phyloP scores from a whole-genome alignment of 2,329 filamentous ascomycete species.

The Lasiodiplodia citricola region DNA sequence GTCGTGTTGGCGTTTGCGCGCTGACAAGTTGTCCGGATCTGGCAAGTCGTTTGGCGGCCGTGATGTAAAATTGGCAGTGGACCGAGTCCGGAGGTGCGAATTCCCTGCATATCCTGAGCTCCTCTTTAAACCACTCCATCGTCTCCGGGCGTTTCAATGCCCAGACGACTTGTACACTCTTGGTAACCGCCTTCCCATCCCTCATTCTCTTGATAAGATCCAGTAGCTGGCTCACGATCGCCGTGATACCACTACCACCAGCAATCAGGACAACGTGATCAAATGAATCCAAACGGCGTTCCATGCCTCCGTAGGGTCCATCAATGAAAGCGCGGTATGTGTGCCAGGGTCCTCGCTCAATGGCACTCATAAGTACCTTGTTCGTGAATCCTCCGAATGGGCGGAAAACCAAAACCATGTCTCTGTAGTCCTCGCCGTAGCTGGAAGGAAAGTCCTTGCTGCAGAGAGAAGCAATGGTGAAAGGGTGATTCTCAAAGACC shows the following conservation, averaged over 20 bases:
- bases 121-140: constrained; percentile 98
- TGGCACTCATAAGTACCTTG: constrained; percentile 79
- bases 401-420: constrained; percentile 89
- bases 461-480: constrained; percentile 91
- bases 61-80: constrained; percentile 94
- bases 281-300: constrained; percentile 85
- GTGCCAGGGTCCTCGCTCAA: constrained; percentile 86
- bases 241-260: constrained; percentile 92
- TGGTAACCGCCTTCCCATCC: constrained; percentile 91
- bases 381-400: constrained; percentile 91
- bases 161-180: constrained; percentile 92
- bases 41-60: constrained; percentile 67
- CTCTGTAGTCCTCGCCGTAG: constrained; percentile 85
- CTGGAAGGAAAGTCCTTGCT: constrained; percentile 92
- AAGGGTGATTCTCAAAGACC: constrained; percentile 89
- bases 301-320: constrained; percentile 94
- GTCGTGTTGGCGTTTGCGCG: constrained; percentile 58
- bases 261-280: constrained; percentile 93
- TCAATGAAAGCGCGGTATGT: constrained; percentile 93
- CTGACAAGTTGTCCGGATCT: constrained; percentile 57
- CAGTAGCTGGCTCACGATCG: constrained; percentile 86
- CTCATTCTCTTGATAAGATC: constrained; percentile 97
- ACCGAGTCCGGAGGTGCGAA: constrained; percentile 86
- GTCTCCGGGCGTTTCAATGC: constrained; percentile 87
- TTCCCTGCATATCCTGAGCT: constrained; percentile 88